Evolutionary conservation across 176 grass and related monocot species (phyloP), one percentile per base, ranked within the genome.

Genomic region (Puccinellia tenuiflora): DNA sequence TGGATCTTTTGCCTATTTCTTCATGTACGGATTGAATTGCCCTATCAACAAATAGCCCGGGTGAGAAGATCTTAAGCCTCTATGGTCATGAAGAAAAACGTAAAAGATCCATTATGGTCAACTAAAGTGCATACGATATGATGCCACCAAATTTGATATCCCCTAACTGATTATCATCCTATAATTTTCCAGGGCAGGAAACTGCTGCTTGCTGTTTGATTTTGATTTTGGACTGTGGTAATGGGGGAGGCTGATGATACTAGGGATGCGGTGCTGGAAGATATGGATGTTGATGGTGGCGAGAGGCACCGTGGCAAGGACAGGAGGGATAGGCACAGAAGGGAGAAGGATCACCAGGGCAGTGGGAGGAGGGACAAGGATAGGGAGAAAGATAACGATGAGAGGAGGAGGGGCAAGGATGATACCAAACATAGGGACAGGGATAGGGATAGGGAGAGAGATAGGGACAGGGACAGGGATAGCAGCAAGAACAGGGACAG

Each of bases 261-360:
- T 24, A 85, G 87, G 48, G 88, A 90, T 68, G 74, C 59, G 60
- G 84, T 81, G 6, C 65, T 66, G 60, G 86, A 81, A 1, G 92
- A 87, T 31, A 81, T 94, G 73, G 77, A 84, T 21, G 57, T 93
- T 21, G 88, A 88, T 4, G 85, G 70, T 9, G 71, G 75, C 35
- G 88, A 90, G 25, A 45, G 84, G 39, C 81, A 84, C 29, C 81
- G 77, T 45, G 76, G 86, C 51, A 87, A 55, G 85, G 91, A 93
- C 62, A 87, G 81, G 81, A 90, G 81, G 78, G 90, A 86, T n/a
- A 83, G 83, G 0, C 83, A 78, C 74, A 78, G 65, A 74, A 82
- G 83, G 66, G 85, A 91, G 37, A 90, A 76, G 80, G 85, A 86
- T 14, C 31, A 88, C 75, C 55, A 73, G 79, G 82, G 77, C 15